phyloP scores from a whole-genome alignment of 257 asterid genomes.

The Fraxinus pennsylvanica region DNA sequence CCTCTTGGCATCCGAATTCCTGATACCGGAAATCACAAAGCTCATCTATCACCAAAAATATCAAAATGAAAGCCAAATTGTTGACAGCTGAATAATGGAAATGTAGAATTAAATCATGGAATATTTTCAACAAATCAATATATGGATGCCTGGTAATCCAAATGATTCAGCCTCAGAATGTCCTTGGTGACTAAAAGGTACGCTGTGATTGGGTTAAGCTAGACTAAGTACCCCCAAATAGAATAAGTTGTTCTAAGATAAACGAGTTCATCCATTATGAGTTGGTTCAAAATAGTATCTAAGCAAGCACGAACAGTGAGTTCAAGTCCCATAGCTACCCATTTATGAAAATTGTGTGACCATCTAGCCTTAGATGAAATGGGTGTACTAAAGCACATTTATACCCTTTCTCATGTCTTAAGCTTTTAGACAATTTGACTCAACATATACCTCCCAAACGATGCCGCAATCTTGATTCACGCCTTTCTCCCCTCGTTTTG shows the following conservation, averaged over 20 bases:
- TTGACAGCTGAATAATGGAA: neutral
- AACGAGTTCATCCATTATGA: neutral
- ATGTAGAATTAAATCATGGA: neutral
- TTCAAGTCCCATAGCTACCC: neutral
- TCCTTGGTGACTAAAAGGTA: no score
- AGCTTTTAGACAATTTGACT: no score
- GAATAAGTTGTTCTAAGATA: no score
- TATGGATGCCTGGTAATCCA: no score
- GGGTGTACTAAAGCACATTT: neutral
- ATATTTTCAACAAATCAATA: no score
- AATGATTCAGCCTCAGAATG: no score
- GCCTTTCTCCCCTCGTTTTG: constrained; percentile 86
- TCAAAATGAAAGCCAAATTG: neutral
- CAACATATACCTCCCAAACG: constrained; percentile 77
- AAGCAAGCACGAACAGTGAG: neutral
- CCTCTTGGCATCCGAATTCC: constrained; percentile 96
- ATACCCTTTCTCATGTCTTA: no score
- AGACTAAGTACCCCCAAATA: no score
- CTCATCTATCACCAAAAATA: neutral
- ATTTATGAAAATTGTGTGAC: neutral
- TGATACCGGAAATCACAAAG: constrained; percentile 12
- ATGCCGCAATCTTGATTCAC: constrained; percentile 82
- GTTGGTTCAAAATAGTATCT: neutral
- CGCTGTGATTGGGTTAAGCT: no score
- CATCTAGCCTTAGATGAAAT: no score